Conservation (phyloP, 257 asterid genomes). For the Penstemon davidsonii region DNA sequence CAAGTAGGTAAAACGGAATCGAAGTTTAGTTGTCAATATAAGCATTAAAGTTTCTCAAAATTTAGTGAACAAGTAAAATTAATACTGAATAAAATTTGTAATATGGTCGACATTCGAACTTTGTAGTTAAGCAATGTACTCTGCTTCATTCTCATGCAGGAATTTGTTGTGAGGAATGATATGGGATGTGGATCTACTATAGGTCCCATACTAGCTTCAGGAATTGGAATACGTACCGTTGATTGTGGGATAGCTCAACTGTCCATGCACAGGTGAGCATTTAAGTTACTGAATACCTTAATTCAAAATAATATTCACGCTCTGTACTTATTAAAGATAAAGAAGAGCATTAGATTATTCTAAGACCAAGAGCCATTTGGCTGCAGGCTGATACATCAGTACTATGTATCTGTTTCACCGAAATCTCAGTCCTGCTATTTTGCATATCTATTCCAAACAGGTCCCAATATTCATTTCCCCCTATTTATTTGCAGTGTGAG, state of each 20-base stretch:
- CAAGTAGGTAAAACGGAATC: neutral
- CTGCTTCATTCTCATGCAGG: constrained; percentile 48
- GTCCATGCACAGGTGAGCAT: constrained; percentile 90
- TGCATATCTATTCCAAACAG: neutral
- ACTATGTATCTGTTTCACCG: neutral
- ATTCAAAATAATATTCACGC: neutral
- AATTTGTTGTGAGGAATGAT: constrained; percentile 89
- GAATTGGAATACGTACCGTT: constrained; percentile 94
- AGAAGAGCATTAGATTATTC: neutral
- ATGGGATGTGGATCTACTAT: constrained; percentile 99
- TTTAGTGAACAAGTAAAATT: neutral
- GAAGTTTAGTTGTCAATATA: neutral
- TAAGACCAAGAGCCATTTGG: neutral
- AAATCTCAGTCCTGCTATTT: neutral
- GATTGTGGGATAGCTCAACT: constrained; percentile 99
- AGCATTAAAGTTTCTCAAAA: neutral
- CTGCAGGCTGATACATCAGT: neutral
- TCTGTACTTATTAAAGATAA: constrained; percentile 7
- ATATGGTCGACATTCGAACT: constrained; percentile 4
- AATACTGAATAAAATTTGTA: constrained; percentile 12
- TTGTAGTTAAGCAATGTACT: constrained; percentile 15
- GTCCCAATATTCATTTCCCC: neutral
- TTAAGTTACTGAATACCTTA: constrained; percentile 5
- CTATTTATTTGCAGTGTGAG: constrained; percentile 59
- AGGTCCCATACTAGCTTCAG: constrained; percentile 97